A percentile compares a stretch with the other conserved stretches of the same genome.
These are phyloP conservation scores for Aspergillus ochraceoroseus DNA, from an alignment of 2,329 filamentous ascomycete species.

Conservation along the genomic window DNA sequence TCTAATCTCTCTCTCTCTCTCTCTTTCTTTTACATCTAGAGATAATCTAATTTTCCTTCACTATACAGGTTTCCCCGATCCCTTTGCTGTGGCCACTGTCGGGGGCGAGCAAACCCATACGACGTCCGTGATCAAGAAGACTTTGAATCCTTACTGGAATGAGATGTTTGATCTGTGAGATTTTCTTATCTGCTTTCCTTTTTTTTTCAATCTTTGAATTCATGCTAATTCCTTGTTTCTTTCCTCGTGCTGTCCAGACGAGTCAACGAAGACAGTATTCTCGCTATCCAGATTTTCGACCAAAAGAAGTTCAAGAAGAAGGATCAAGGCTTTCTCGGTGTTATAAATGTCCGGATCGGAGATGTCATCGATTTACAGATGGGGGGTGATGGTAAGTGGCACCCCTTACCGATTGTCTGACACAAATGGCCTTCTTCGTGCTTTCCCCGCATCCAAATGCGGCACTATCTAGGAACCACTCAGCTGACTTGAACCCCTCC, in stretches of 20 bases:
- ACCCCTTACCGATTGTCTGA: neutral
- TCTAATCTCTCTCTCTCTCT: no score
- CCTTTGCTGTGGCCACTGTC: slow-evolving; percentile 94
- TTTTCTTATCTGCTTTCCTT: neutral
- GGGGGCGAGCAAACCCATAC: slow-evolving; percentile 98
- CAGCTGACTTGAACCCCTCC: slow-evolving; percentile 20
- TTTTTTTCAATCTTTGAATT: neutral
- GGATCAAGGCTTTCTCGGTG: slow-evolving; percentile 96
- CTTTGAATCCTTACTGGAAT: slow-evolving; percentile 99
- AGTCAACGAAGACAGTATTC: slow-evolving; percentile 90
- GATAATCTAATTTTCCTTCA: slow-evolving; percentile 15
- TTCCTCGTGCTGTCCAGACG: slow-evolving; percentile 51
- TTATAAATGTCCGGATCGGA: slow-evolving; percentile 94
- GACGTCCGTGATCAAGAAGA: slow-evolving; percentile 95
- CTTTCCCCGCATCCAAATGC: no score
- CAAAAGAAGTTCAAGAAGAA: slow-evolving; percentile 99
- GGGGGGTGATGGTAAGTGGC: slow-evolving; percentile 75
- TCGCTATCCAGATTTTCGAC: slow-evolving; percentile 97
- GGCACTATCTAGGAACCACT: no score
- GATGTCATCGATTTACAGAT: slow-evolving; percentile 87
- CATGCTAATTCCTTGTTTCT: slow-evolving; percentile 15
- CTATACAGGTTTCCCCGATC: slow-evolving; percentile 81
- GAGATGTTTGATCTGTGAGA: slow-evolving; percentile 96
- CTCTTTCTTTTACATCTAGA: slow-evolving; percentile 6
- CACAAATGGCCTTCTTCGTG: no score